Conservation (phyloP, 345 rosid species). For the Acer campestre region DNA sequence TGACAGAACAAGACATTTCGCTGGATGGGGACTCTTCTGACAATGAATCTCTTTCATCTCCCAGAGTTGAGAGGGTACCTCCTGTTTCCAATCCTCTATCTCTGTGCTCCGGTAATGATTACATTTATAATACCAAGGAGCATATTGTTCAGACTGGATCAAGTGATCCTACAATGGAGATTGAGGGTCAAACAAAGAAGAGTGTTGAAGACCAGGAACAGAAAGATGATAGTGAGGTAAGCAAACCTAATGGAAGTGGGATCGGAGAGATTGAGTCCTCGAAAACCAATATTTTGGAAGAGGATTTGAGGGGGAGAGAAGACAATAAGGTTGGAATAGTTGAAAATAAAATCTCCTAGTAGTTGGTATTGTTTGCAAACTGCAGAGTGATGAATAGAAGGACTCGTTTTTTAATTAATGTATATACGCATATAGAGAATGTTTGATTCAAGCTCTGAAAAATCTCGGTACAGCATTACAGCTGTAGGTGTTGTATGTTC, state of each 20-base stretch:
- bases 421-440: background rate
- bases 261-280: conserved; percentile 10
- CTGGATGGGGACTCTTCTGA: conserved; percentile 52
- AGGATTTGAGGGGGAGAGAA: conserved; percentile 13
- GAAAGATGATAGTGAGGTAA: conserved; percentile 17
- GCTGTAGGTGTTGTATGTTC: background rate
- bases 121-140: conserved; percentile 27
- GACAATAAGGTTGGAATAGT: background rate
- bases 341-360: background rate
- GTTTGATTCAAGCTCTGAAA: background rate
- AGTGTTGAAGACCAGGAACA: conserved; percentile 21
- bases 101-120: conserved; percentile 1
- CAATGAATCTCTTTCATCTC: conserved; percentile 42
- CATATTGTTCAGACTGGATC: conserved; percentile 24
- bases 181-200: conserved; percentile 19
- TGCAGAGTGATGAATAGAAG: background rate
- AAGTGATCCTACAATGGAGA: conserved; percentile 28
- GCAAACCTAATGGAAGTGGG: conserved; percentile 15
- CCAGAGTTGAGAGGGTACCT: conserved; percentile 26
- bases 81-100: conserved; percentile 27
- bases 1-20: conserved; percentile 32
- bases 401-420: background rate
- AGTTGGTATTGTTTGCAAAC: background rate
- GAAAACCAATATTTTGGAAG: conserved; percentile 22
- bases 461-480: background rate